Conservation (phyloP, 345 rosid genomes). For the Aquilaria malaccensis region DNA sequence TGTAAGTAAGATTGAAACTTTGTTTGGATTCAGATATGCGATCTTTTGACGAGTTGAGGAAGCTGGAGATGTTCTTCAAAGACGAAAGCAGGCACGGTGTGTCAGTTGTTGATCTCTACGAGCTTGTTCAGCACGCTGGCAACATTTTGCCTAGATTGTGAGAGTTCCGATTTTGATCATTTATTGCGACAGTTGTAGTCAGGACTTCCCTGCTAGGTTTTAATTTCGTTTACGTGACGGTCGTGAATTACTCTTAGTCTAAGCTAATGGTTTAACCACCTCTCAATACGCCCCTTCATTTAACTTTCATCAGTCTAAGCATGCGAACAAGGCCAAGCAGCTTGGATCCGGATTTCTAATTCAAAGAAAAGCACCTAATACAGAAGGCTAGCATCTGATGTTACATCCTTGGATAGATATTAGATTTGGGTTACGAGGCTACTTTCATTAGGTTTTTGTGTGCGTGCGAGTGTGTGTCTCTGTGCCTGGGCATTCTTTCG, state of each 20-base stretch:
- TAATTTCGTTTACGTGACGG: not conserved
- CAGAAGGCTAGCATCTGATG: too few relatives aligned
- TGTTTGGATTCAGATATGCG: constrained; percentile 54
- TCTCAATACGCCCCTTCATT: too few relatives aligned
- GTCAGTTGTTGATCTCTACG: constrained; percentile 68
- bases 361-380: too few relatives aligned
- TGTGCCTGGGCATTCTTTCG: not conserved
- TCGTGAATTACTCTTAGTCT: too few relatives aligned
- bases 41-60: constrained; percentile 83
- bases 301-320: too few relatives aligned
- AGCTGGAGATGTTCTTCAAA: constrained; percentile 75
- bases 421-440: not conserved
- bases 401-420: too few relatives aligned
- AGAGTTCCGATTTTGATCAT: constrained; percentile 12
- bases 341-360: too few relatives aligned
- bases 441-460: not conserved
- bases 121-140: constrained; percentile 95
- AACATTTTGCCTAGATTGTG: constrained; percentile 86
- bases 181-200: not conserved
- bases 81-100: constrained; percentile 80
- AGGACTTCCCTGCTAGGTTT: not conserved
- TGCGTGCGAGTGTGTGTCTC: not conserved
- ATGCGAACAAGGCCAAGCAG: too few relatives aligned
- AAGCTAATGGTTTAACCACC: too few relatives aligned
- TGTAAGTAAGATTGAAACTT: not conserved